Evolutionary conservation across 2,329 filamentous ascomycete species (phyloP).

Genomic region (Fusarium drepaniforme): DNA sequence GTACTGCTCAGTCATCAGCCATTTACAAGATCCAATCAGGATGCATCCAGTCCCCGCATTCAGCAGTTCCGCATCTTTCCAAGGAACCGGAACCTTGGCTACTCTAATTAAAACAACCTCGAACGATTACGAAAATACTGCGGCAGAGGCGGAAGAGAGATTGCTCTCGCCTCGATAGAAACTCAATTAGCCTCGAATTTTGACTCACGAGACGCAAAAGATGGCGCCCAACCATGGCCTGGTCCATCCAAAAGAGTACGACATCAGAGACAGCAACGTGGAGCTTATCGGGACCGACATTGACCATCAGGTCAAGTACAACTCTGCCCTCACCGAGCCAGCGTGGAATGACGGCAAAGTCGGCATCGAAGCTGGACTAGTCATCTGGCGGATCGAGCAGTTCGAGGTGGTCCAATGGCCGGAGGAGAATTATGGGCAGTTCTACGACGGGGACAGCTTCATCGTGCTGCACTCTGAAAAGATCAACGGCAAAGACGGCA

Average conservation of each 20-base stretch:
- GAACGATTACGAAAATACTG: background rate
- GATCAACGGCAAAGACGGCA: slow-evolving; percentile 57
- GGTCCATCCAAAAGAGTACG: slow-evolving; percentile 73
- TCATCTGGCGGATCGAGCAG: slow-evolving; percentile 75
- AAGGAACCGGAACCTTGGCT: background rate
- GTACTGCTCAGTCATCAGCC: slow-evolving; percentile 35
- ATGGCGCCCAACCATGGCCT: slow-evolving; percentile 74
- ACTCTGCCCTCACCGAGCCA: slow-evolving; percentile 73
- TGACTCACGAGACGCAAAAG: slow-evolving; percentile 34
- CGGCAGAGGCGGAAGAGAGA: background rate
- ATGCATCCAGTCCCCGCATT: slow-evolving; percentile 33
- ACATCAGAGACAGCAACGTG: slow-evolving; percentile 77
- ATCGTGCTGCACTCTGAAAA: slow-evolving; percentile 73
- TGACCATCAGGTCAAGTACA: slow-evolving; percentile 77
- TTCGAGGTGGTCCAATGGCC: slow-evolving; percentile 75
- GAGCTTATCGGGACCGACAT: slow-evolving; percentile 73
- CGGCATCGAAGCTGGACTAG: slow-evolving; percentile 65
- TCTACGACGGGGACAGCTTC: slow-evolving; percentile 77
- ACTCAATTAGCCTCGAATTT: background rate
- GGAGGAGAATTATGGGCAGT: slow-evolving; percentile 66
- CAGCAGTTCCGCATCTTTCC: slow-evolving; percentile 23
- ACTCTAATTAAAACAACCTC: slow-evolving; percentile 19
- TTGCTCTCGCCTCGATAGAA: background rate
- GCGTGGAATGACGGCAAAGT: slow-evolving; percentile 73
- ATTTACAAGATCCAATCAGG: slow-evolving; percentile 35